phyloP scores from a whole-genome alignment of 148 eudicot species.

The Rhododendron vialii region DNA sequence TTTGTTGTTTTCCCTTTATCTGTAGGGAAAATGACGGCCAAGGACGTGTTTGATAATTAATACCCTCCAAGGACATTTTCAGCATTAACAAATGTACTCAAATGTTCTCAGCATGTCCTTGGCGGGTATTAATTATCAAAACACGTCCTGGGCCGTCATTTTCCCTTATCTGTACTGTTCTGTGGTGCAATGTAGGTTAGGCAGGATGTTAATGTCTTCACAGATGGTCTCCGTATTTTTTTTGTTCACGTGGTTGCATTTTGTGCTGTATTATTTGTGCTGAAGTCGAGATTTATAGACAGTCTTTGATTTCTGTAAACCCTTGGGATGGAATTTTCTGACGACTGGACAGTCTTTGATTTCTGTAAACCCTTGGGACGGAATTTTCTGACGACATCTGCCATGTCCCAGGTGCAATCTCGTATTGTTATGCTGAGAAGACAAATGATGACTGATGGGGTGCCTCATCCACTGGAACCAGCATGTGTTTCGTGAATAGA shows the following conservation, averaged over 20 bases:
- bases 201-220: not conserved
- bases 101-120: no score
- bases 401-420: constrained; percentile 60
- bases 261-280: not conserved
- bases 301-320: not conserved
- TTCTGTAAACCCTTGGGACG: not conserved
- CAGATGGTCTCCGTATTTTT: not conserved
- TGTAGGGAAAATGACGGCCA: no score
- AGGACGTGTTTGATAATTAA: no score
- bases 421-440: constrained; percentile 62
- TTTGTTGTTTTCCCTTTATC: not conserved
- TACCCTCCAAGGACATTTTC: no score
- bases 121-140: no score
- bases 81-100: no score
- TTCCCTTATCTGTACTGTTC: not conserved
- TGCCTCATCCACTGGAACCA: constrained; percentile 35
- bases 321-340: not conserved
- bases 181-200: not conserved
- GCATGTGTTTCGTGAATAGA: constrained; percentile 31
- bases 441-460: constrained; percentile 48
- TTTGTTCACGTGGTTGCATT: not conserved
- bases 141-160: no score
- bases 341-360: not conserved
- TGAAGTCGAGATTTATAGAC: not conserved
- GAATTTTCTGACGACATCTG: constrained; percentile 6